Conservation (phyloP, 257 asterid genomes). For the Solanum lycopersicoides region DNA sequence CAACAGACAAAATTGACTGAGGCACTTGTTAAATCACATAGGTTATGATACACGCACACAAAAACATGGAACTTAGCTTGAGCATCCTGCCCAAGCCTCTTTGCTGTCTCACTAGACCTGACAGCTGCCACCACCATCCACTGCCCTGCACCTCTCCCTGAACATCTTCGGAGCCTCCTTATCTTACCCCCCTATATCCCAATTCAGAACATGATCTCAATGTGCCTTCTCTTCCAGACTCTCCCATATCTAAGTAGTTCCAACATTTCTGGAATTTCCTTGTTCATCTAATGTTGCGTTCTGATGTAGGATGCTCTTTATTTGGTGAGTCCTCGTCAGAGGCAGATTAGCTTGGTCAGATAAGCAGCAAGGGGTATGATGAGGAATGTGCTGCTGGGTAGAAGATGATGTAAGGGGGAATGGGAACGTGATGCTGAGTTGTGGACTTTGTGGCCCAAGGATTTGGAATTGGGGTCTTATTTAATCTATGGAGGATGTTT, state of each 20-base stretch:
- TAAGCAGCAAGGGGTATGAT: neutral
- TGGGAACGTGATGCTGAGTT: neutral
- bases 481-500: neutral
- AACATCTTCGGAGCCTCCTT: neutral
- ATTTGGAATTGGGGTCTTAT: neutral
- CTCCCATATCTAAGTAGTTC: neutral
- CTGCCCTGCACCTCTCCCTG: neutral
- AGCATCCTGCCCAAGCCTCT: neutral
- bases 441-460: neutral
- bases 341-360: neutral
- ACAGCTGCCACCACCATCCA: neutral
- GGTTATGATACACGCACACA: neutral
- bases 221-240: neutral
- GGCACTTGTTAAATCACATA: neutral
- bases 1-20: neutral
- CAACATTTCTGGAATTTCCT: neutral
- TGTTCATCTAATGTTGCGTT: neutral
- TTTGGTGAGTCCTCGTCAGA: neutral
- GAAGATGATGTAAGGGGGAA: neutral
- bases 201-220: neutral
- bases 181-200: neutral
- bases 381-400: neutral
- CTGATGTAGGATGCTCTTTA: neutral
- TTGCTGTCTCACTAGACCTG: neutral
- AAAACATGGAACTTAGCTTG: neutral